Evolutionary conservation across 1,139 yeast genomes (phyloP), one percentile per base, ranked within the genome.

Genomic region (Eremothecium sinecaudum): DNA sequence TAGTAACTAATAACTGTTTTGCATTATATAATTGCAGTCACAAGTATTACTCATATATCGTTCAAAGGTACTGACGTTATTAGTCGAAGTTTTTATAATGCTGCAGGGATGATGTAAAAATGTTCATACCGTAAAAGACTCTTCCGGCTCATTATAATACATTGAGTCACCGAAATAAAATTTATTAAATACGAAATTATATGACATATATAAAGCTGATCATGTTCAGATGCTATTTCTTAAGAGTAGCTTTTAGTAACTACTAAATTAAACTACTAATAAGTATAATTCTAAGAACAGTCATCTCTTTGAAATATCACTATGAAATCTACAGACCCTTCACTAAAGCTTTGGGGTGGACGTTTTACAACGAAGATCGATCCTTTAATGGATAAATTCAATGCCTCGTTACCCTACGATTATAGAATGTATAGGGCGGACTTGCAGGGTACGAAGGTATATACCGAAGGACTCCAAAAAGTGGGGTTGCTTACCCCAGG

Each of bases 331-430:
- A n/a, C n/a, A n/a, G n/a, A n/a, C n/a, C n/a, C n/a, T n/a, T n/a
- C n/a, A 28, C 56, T 59, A 40, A 86, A 79, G 60, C 70, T 92
- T 46, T 90, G 99, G 99, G 99, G 99, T 48, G 99, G 99, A 54
- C 76, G 99, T 60, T 90, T 90, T 64, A 90, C 98, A 38, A 96
- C 92, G 32, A 90, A 90, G 44, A 78, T 94, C 16, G 99, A 90
- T 51, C 98, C 99, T 5, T 67, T 90, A 54, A 90, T 90, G 99
- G 94, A 90, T 57, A 68, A 86, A 38, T 90, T 90, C 69, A 92
- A 90, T 63, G 95, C 97, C 2, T 87, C 97, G 1, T 67, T 90
- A 46, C 97, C 98, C 2, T 92, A 90, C 53, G 99, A 90, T 61
- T 71, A 87, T 66, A 79, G 73, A 52, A 90, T 90, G 97, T 90